Evolutionary conservation across 352 stramenopile species (phyloP).

Genomic region (Phytophthora fragariaefolia): DNA sequence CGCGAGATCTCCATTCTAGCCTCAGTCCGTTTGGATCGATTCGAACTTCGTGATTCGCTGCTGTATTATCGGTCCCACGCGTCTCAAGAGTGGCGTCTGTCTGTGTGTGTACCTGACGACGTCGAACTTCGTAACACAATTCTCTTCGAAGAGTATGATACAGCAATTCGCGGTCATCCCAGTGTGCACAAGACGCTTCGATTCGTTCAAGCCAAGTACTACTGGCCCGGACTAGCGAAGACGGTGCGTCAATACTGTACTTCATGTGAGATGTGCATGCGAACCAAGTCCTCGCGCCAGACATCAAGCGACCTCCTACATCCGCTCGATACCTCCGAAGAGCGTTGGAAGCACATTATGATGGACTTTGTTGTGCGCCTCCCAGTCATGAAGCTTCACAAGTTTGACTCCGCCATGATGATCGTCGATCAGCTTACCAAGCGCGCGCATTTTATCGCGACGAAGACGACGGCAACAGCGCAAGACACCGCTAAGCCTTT

Average conservation of each 20-base stretch:
- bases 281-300: background rate
- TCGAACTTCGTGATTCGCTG: background rate
- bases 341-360: constrained; percentile 3
- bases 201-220: constrained; percentile 6
- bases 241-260: background rate
- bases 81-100: background rate
- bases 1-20: background rate
- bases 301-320: background rate
- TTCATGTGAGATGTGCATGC: constrained; percentile 10
- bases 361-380: constrained; percentile 10
- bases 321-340: background rate
- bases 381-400: background rate
- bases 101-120: constrained; percentile 2
- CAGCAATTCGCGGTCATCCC: background rate
- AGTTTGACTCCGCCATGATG: constrained; percentile 3
- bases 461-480: constrained; percentile 4
- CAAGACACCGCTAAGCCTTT: background rate
- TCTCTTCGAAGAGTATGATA: constrained; percentile 6
- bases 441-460: constrained; percentile 9
- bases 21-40: background rate
- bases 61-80: constrained; percentile 1
- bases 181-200: constrained; percentile 2
- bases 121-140: background rate
- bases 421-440: constrained; percentile 13
- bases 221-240: background rate